phyloP scores from a whole-genome alignment of 1,284 basidiomycete species.

The Fomitopsis schrenkii region DNA sequence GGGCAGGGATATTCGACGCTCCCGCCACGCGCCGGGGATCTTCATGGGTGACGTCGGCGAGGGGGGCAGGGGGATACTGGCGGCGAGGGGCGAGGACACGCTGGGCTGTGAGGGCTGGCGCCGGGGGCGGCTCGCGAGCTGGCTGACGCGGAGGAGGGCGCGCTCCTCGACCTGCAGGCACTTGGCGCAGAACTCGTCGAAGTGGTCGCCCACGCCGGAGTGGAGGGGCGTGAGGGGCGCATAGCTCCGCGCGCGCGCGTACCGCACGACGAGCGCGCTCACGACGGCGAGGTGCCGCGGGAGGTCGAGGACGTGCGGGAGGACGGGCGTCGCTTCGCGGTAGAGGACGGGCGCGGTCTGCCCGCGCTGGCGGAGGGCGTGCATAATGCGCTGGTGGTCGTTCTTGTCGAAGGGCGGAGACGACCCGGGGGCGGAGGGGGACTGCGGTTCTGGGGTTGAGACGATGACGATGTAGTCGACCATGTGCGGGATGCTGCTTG shows the following conservation, averaged over 20 bases:
- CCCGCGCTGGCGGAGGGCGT: constrained; percentile 51
- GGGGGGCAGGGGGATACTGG: constrained; percentile 12
- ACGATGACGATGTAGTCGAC: constrained; percentile 69
- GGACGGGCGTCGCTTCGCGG: constrained; percentile 63
- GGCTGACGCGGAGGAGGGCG: constrained; percentile 55
- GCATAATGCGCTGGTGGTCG: constrained; percentile 49
- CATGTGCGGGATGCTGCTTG: constrained; percentile 60
- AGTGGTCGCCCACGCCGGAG: constrained; percentile 12
- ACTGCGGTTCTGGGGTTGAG: constrained; percentile 50
- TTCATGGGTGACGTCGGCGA: constrained; percentile 16
- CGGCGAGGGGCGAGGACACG: constrained; percentile 11
- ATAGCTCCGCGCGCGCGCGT: constrained; percentile 26
- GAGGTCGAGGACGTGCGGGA: constrained; percentile 68
- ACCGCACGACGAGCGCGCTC: constrained; percentile 68
- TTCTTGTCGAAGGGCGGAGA: constrained; percentile 37
- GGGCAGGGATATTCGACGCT: constrained; percentile 14
- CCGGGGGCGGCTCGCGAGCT: constrained; percentile 36
- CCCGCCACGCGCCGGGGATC: constrained; percentile 8
- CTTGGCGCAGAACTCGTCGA: constrained; percentile 30
- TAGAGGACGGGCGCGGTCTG: constrained; percentile 50
- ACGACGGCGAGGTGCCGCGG: constrained; percentile 70
- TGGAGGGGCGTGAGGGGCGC: constrained; percentile 16
- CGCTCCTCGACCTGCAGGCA: constrained; percentile 75
- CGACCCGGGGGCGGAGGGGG: constrained; percentile 18
- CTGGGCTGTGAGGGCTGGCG: constrained; percentile 15